phyloP scores from a whole-genome alignment of 1,139 yeast species.

The Candida sp. region DNA sequence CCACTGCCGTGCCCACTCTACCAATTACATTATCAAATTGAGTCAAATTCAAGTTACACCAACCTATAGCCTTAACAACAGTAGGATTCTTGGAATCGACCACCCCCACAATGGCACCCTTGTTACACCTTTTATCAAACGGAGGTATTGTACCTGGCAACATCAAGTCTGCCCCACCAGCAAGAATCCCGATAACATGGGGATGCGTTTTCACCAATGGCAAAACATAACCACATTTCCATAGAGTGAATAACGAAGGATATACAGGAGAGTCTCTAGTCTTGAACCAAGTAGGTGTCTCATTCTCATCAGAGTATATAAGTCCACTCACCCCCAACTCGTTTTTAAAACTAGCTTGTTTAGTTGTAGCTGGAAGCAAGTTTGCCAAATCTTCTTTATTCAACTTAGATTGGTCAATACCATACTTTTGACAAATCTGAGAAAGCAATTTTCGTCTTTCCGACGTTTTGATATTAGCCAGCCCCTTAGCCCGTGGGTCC shows the following conservation, averaged over 20 bases:
- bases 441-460: constrained; percentile 65
- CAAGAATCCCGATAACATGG: constrained; percentile 60
- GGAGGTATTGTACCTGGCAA: constrained; percentile 87
- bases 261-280: constrained; percentile 50
- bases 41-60: constrained; percentile 51
- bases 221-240: constrained; percentile 65
- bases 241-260: constrained; percentile 73
- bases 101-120: constrained; percentile 69
- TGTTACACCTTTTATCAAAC: constrained; percentile 45
- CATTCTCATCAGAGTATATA: constrained; percentile 60
- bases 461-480: constrained; percentile 77
- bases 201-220: constrained; percentile 73
- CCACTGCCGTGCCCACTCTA: constrained; percentile 65
- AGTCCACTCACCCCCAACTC: constrained; percentile 55
- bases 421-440: constrained; percentile 43
- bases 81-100: constrained; percentile 59
- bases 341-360: constrained; percentile 64
- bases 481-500: constrained; percentile 64
- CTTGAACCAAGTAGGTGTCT: constrained; percentile 72
- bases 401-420: constrained; percentile 41
- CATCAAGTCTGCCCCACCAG: constrained; percentile 88
- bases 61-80: constrained; percentile 75
- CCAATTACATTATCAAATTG: constrained; percentile 46
- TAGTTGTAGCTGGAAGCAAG: constrained; percentile 59
- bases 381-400: constrained; percentile 43